phyloP scores from a whole-genome alignment of 192 early-diverging fungal genomes.

The Podila minutissima region DNA sequence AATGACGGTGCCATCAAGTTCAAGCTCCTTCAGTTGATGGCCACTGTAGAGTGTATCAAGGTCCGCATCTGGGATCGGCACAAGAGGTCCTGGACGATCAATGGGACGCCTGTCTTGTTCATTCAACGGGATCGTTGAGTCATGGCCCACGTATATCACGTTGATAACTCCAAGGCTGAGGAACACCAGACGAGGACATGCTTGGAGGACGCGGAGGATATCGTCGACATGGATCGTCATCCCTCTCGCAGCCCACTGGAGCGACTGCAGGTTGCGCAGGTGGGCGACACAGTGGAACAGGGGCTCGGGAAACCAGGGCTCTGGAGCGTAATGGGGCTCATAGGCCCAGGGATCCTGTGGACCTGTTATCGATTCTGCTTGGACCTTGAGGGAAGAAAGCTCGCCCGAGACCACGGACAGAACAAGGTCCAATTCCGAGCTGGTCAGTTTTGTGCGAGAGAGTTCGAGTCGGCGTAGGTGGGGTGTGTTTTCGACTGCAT shows the following conservation, averaged over 20 bases:
- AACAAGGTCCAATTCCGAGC: background rate
- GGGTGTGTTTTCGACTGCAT: background rate
- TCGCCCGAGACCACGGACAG: background rate
- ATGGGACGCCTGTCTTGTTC: no score
- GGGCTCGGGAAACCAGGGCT: background rate
- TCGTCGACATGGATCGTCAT: conserved; percentile 1
- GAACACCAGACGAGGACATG: background rate
- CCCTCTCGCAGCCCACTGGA: background rate
- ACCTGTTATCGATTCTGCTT: no score
- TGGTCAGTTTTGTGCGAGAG: background rate
- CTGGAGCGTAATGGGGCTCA: no score
- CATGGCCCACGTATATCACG: background rate
- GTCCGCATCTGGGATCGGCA: background rate
- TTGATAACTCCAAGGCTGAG: background rate
- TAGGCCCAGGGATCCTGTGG: no score
- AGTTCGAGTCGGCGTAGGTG: background rate
- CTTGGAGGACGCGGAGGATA: background rate
- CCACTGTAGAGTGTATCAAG: background rate
- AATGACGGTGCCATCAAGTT: background rate
- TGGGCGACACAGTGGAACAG: background rate
- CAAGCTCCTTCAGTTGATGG: background rate
- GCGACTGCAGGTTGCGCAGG: background rate
- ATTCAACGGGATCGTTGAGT: background rate
- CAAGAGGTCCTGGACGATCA: background rate
- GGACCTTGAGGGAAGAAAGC: background rate